These are phyloP conservation scores for Botrytis porri DNA, from an alignment of 2,329 filamentous ascomycete genomes.

Conservation along the genomic window DNA sequence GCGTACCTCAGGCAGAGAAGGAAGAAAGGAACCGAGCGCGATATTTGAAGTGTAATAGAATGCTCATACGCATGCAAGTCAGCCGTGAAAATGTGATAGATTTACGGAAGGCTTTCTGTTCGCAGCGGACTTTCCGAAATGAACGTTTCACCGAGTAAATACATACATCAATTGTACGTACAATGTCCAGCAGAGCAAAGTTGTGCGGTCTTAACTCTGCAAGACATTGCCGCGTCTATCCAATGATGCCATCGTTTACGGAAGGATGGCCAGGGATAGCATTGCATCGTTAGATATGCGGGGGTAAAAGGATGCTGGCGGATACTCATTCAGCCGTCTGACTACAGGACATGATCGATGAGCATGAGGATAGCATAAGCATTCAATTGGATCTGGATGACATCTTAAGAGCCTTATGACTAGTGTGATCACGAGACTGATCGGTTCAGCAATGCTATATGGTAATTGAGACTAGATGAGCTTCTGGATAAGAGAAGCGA, in stretches of 20 bases:
- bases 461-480: neutral
- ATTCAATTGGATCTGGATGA: neutral
- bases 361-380: neutral
- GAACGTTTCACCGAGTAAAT: neutral
- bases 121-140: neutral
- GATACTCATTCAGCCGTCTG: neutral
- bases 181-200: neutral
- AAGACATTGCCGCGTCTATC: constrained; percentile 17
- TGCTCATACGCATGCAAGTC: constrained; percentile 14
- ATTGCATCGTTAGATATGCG: constrained; percentile 14
- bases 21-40: neutral
- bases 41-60: neutral
- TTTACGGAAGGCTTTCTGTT: neutral
- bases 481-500: constrained; percentile 26
- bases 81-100: constrained; percentile 13
- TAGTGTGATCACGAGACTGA: neutral
- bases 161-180: constrained; percentile 4
- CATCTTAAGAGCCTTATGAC: constrained; percentile 2
- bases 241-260: neutral
- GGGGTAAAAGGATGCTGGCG: constrained; percentile 2
- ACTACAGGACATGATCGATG: constrained; percentile 1
- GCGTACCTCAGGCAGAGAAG: neutral
- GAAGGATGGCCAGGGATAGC: neutral
- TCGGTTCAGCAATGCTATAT: neutral
- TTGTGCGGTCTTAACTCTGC: constrained; percentile 5